Evolutionary conservation across 257 asterid species (phyloP).

Genomic region (Solanum tarijense): DNA sequence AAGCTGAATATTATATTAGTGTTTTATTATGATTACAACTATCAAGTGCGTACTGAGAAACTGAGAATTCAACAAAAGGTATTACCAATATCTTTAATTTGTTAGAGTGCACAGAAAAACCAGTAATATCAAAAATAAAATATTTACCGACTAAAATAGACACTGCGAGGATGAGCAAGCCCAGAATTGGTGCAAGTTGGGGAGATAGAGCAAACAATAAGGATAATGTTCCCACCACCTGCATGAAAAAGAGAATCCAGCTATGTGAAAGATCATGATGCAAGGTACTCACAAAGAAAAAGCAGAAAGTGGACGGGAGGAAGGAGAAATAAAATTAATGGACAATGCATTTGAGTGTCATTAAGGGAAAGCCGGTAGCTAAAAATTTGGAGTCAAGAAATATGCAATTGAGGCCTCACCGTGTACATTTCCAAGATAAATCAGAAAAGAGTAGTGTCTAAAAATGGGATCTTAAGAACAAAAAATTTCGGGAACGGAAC

Average conservation of each 20-base stretch:
- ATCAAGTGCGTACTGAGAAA: not conserved
- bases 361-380: not conserved
- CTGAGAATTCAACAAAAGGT: not conserved
- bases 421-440: not conserved
- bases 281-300: constrained; percentile 5
- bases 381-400: not conserved
- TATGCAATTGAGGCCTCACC: not conserved
- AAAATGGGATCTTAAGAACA: not conserved
- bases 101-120: not conserved
- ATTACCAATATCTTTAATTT: not conserved
- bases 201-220: constrained; percentile 66
- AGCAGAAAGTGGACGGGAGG: not conserved
- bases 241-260: constrained; percentile 20
- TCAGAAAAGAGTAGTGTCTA: not conserved
- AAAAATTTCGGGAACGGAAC: not conserved
- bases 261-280: constrained; percentile 4
- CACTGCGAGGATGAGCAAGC: constrained; percentile 70
- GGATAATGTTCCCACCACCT: constrained; percentile 85
- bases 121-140: constrained; percentile 4
- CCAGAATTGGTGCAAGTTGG: constrained; percentile 93
- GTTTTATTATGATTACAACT: not conserved
- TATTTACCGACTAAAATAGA: constrained; percentile 75
- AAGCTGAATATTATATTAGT: not conserved
- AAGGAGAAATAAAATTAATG: not conserved
- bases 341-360: not conserved